Base-by-base conservation (phyloP, 139 green algal genomes). In the Tetradesmus obliquus region DNA sequence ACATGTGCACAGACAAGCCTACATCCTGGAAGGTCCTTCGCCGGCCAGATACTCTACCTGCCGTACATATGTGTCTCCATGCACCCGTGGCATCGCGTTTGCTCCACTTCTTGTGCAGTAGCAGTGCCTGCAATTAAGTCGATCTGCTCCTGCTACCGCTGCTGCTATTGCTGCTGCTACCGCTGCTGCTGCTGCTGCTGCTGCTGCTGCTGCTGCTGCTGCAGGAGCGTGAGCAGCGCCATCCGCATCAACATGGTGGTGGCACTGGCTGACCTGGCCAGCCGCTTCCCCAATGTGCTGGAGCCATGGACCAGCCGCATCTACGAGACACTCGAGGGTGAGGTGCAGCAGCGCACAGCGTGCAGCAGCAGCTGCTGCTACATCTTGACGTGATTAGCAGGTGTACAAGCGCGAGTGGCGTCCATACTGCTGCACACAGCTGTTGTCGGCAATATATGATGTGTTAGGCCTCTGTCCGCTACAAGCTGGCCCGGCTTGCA, bases 241-340 rank as follows among this genome's bases (percentile, higher is more conserved):
- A 79, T 93, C 7, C 93, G 97, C 20, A 95, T 93, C 93, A 98
- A 97, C 94, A 91, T 98, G 88, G 94, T 99, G 60, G 95, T 99
- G 58, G 96, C 98, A 0, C 82, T 99, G 55, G 97, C 97, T 7
- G 98, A 99, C 94, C 95, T 99, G 88, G 95, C 96, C 0, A 95
- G 98, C 81, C 95, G 98, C 82, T 99, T 97, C 91, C 98, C 98
- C 82, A 99, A 99, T 93, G 82, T 96, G 81, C 87, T 99, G 79
- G 98, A 99, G 94, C 98, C 98, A 5, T 99, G 96, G 96, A 99
- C 98, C 1, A 88, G 92, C 55, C 92, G 96, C 91, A 96, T 99
- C 74, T 99, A 99, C 92, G 69, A 79, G 1, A 93, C 94, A 0
- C 96, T 99, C 1, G 69, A 57, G 45, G 86, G 86, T 90, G 76